These are phyloP conservation scores for Lactarius evosmus DNA, from an alignment of 768 basidiomycete species.

Conservation along the genomic window DNA sequence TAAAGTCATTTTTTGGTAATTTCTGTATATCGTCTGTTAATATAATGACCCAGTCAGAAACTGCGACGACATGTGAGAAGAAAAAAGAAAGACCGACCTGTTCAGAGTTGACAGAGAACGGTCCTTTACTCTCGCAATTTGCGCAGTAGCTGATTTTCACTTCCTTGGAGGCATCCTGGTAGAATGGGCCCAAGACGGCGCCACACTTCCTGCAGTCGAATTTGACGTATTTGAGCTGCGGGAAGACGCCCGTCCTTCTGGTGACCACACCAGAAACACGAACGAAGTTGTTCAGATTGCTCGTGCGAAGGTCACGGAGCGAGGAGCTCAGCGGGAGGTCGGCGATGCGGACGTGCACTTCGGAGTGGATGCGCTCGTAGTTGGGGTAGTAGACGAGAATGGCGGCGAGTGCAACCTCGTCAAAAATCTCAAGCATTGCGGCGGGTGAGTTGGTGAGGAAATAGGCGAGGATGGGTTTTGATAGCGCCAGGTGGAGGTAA, in stretches of 20 bases:
- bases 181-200: constrained; percentile 93
- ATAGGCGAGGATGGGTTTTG: constrained; percentile 94
- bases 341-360: constrained; percentile 95
- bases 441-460: constrained; percentile 95
- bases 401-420: constrained; percentile 89
- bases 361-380: constrained; percentile 95
- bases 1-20: constrained; percentile 98
- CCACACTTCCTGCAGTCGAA: constrained; percentile 97
- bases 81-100: constrained; percentile 50
- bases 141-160: constrained; percentile 92
- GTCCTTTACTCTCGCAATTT: constrained; percentile 91
- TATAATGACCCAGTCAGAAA: background rate
- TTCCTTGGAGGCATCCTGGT: constrained; percentile 94
- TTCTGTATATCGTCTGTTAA: constrained; percentile 88
- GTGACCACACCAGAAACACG: constrained; percentile 96
- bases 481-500: constrained; percentile 87
- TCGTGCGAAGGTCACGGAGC: constrained; percentile 88
- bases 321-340: constrained; percentile 89
- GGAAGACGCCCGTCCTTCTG: constrained; percentile 91
- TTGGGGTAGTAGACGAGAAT: constrained; percentile 95
- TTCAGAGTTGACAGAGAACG: constrained; percentile 95
- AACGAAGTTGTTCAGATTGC: constrained; percentile 92
- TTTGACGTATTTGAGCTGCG: constrained; percentile 99
- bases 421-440: constrained; percentile 91
- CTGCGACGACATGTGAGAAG: background rate